Base-by-base conservation (phyloP, 148 eudicot genomes). In the Silene uniflora region DNA sequence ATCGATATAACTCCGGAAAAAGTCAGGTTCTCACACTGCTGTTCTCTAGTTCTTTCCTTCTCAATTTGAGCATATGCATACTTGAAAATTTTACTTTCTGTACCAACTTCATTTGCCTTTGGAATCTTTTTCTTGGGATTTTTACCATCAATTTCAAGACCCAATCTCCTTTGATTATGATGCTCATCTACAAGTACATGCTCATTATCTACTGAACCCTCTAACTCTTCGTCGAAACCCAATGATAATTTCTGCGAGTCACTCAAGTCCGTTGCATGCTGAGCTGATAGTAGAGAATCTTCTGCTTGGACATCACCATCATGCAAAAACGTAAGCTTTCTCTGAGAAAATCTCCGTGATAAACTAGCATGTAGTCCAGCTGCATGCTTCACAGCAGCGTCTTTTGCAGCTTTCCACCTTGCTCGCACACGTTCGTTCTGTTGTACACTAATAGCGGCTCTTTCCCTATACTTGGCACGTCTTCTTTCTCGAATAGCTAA, bases 1-100 rank as follows among this genome's bases (percentile, higher is more conserved):
- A 84, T 81, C 72, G 91, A 83, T 64, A 90, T 70, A 25, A 87
- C 80, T 80, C 89, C 89, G 42, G 88, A 81, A 72, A 90, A 87
- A 12, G 86, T 86, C 21, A 88, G 75, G 75, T 90, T 84, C 62
- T 87, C 80, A 27, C 73, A 83, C 56, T 79, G 76, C 79, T 58
- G 76, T 74, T 84, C 78, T 54, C 39, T 73, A 69, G 80, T 85
- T 83, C 88, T 94, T 72, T 94, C 98, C 82, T 77, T 94, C 89
- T 90, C 93, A 56, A 92, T 83, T 67, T 91, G 91, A 61, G 85
- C 80, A 79, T 90, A 94, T 52, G 97, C 98, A 73, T 87, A 87
- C 67, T 85, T 82, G 82, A 90, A 91, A 24, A 91, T 89, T 81
- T 88, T 83, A 68, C 89, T 90, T 17, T 90, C 84, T 29, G 88